Conservation (phyloP, 2,329 filamentous ascomycete genomes). For the Claviceps sp. region DNA sequence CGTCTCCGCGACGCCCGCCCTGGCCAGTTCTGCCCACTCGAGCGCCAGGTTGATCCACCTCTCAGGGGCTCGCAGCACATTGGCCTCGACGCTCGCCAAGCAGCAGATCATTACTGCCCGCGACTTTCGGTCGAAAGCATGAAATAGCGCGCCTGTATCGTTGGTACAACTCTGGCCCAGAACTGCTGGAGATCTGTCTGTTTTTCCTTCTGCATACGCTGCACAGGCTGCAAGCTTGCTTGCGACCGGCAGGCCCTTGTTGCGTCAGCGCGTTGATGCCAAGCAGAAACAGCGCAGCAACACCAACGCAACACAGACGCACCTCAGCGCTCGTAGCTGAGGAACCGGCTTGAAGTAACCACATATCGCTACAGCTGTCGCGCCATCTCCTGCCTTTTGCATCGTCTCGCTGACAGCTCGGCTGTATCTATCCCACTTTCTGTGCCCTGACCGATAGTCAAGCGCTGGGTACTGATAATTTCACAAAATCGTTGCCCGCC, state of each 20-base stretch:
- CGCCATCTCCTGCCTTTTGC: conserved; percentile 2
- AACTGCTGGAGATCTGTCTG: conserved; percentile 8
- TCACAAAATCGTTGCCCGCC: not conserved
- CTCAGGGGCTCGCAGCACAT: conserved; percentile 12
- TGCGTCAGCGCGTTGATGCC: conserved; percentile 1
- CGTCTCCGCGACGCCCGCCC: conserved; percentile 3
- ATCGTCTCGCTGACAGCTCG: not conserved
- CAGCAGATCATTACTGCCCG: conserved; percentile 19
- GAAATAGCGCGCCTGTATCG: conserved; percentile 24
- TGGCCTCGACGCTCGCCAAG: conserved; percentile 15
- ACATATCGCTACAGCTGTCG: not conserved
- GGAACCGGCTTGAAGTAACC: conserved; percentile 1
- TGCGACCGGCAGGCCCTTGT: conserved; percentile 1
- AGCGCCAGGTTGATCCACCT: conserved; percentile 2
- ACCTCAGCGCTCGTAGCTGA: conserved; percentile 4
- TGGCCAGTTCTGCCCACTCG: conserved; percentile 9
- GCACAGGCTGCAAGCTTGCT: not conserved
- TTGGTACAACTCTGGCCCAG: conserved; percentile 19
- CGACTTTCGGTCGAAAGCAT: conserved; percentile 24
- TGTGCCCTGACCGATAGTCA: not conserved
- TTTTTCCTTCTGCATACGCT: conserved; percentile 1
- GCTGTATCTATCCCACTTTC: not conserved
- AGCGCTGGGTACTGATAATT: not conserved
- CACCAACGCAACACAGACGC: conserved; percentile 3
- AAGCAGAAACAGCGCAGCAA: conserved; percentile 3